Evolutionary conservation across 306 rosid genomes (phyloP), one percentile per base, ranked within the genome.

Genomic region (Gastrolobium bilobum): DNA sequence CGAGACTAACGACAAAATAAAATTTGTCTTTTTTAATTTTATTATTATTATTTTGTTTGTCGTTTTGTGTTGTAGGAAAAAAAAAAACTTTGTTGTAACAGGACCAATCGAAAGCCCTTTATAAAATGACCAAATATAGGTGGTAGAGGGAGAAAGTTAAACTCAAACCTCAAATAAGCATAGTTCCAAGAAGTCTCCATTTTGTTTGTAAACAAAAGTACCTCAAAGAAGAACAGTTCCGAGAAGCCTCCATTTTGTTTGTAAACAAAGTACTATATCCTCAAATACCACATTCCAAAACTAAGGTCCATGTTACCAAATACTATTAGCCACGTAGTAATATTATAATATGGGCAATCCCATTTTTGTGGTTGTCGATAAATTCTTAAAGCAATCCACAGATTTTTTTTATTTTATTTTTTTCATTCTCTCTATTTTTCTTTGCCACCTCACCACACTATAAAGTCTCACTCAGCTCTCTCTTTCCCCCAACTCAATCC

Each of bases 181-280:
- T 44, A 67, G 79, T 80, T 67, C 81, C 82, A 7, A 78, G 82
- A 83, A 62, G 62, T 47, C 73, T 73, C 87, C 10, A 59, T 61
- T 81, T 39, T 76, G 85, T 81, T 40, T 61, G 56, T 53, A 53
- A 53, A 37, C 39, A 20, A 20, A 20, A 20, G 26, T 20, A 13
- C 88, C 87, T 76, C 80, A 63, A 35, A 77, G 33, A 2, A 50
- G 46, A 26, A 1, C 59, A 69, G 80, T 83, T 70, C 79, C 83
- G 7, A 81, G 83, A 86, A 71, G 65, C 58, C 79, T 79, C 88
- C 33, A 69, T 60, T 83, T 47, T 81, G 88, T 83, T 61, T 48
- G 60, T 39, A 71, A 46, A 33, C 38, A 51, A 60, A 46, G n/a
- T 43, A 34, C 10, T 15, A 2, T 4, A 7, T 52, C 65, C 77